phyloP scores from a whole-genome alignment of 2,329 filamentous ascomycete species.

The Ophiocordyceps camponoti-floridani region DNA sequence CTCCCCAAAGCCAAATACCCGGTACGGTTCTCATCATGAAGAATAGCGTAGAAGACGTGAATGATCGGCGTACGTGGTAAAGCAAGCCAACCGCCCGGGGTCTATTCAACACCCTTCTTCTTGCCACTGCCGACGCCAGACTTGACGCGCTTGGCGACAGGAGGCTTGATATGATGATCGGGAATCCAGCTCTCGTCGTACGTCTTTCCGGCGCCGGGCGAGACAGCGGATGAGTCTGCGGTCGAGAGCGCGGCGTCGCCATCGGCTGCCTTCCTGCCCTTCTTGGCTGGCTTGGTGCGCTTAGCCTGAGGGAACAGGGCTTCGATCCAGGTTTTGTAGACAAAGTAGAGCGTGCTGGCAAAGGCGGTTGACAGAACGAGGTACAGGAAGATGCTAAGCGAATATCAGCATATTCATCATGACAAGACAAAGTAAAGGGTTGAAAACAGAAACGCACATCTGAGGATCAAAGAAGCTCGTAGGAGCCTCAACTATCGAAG shows the following conservation, averaged over 20 bases:
- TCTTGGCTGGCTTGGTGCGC: constrained; percentile 42
- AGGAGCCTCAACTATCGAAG: constrained; percentile 76
- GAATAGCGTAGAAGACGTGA: too few species aligned
- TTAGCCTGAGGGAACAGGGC: constrained; percentile 87
- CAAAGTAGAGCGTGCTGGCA: constrained; percentile 73
- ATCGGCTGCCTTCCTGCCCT: constrained; percentile 50
- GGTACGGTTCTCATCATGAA: too few species aligned
- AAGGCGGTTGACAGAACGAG: constrained; percentile 69
- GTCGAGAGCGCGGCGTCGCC: constrained; percentile 44
- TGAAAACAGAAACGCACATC: constrained; percentile 44
- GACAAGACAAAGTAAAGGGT: not conserved
- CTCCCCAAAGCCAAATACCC: too few species aligned
- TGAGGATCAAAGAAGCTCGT: constrained; percentile 88
- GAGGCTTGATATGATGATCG: constrained; percentile 72
- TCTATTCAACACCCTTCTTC: constrained; percentile 17
- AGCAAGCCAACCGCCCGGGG: too few species aligned
- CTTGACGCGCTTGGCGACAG: constrained; percentile 52
- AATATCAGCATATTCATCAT: not conserved
- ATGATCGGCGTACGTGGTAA: too few species aligned
- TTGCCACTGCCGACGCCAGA: constrained; percentile 30
- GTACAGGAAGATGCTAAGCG: constrained; percentile 81
- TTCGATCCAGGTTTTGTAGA: constrained; percentile 97
- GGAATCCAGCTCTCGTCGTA: constrained; percentile 95
- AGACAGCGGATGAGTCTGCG: constrained; percentile 50
- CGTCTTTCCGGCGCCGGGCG: constrained; percentile 48